phyloP scores from a whole-genome alignment of 225 moss, liverwort and hornwort genomes.

The Lunularia cruciata region DNA sequence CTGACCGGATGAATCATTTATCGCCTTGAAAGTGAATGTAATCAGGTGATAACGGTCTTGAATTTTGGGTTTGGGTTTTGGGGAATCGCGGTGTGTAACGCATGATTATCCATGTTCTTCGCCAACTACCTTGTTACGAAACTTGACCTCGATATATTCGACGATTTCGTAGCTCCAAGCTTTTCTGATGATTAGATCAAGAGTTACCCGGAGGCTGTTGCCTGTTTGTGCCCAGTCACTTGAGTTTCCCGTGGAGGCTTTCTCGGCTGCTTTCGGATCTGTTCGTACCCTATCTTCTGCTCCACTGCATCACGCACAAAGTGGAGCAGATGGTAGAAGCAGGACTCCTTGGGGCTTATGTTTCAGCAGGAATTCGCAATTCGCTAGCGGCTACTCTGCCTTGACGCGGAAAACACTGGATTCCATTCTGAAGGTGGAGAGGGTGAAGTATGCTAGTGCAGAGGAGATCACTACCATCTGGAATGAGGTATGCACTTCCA shows the following conservation, averaged over 20 bases:
- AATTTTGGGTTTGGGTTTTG: no score
- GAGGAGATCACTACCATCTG: constrained; percentile 80
- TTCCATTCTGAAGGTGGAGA: constrained; percentile 85
- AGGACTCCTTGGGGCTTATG: constrained; percentile 3
- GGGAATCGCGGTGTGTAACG: no score
- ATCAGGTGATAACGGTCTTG: no score
- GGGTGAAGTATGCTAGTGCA: constrained; percentile 61
- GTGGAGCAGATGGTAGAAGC: background rate
- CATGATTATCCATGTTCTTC: no score
- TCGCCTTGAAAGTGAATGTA: no score
- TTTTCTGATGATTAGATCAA: constrained; percentile 6
- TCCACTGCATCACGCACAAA: background rate
- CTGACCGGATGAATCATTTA: no score
- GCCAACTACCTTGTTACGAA: no score
- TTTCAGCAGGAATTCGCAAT: constrained; percentile 52
- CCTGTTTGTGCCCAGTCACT: background rate
- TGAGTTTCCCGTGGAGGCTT: background rate
- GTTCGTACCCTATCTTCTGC: constrained; percentile 1
- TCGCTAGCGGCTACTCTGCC: constrained; percentile 88
- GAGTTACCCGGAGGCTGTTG: constrained; percentile 1
- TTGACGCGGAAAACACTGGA: constrained; percentile 86
- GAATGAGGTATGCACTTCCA: constrained; percentile 67
- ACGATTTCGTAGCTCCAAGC: no score
- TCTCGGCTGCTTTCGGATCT: background rate
- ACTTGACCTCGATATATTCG: no score